Base-by-base conservation (phyloP, 2,329 filamentous ascomycete species). In the Metarhizium album region DNA sequence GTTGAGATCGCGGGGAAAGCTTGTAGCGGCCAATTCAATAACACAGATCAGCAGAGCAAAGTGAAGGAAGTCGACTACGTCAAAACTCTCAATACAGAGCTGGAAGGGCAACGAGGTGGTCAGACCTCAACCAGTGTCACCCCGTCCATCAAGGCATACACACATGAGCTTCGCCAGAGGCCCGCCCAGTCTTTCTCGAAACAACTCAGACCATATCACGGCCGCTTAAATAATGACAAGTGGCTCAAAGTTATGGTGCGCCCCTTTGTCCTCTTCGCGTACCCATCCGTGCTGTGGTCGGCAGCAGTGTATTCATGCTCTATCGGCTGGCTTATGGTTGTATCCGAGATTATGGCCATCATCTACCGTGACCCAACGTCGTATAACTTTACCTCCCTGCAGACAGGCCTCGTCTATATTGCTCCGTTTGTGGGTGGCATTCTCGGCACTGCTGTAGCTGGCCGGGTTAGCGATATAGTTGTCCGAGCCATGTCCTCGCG, bases 281-380 rank as follows among this genome's bases (percentile, higher is more conserved):
- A 97, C 62, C 93, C 93, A 0, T 80, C 87, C 0, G 86, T 97
- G 1, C 76, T 96, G 11, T 97, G 90, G 91, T 91, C 87, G 4
- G 74, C 89, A 0, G 74, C 86, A 1, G 81, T 95, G 3, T 97
- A 97, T 64, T 74, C 90, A 0, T 84, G 93, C 58, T 93, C 90
- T 0, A 80, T 97, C 6, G 91, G 91, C 37, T 97, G 91, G 93
- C 76, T 97, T 27, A 96, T 97, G 57, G 90, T 97, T 42, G 79
- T 97, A 2, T 95, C 90, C 1, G 90, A 97, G 67, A 86, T 86
- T 0, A 82, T 97, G 2, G 79, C 88, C 0, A 75, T 85, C 52
- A 86, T 97, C 53, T 97, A 88, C 66, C 80, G 86, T 33, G 74
- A 81, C 50, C 71, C 74, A 0, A 71, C 77, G 0, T 75, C 74